phyloP scores from a whole-genome alignment of 495 filamentous ascomycete species.

The Aspergillus olivimuriae region DNA sequence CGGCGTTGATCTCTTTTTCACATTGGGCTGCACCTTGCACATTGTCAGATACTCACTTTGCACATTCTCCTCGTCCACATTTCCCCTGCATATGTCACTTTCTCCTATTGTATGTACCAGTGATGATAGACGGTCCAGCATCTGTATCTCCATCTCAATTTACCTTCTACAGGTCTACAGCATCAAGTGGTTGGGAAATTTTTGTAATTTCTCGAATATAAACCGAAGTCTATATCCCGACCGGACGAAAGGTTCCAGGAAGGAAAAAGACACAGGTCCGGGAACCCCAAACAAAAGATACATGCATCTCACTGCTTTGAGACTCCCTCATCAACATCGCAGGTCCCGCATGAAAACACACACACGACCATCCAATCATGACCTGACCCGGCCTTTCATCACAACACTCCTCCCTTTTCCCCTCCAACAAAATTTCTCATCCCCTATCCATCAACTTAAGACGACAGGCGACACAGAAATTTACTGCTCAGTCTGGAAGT shows the following conservation, averaged over 20 bases:
- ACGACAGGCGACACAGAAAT: conserved; percentile 13
- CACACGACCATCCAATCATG: too few relatives aligned
- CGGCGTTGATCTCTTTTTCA: conserved; percentile 6
- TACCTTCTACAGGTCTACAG: too few relatives aligned
- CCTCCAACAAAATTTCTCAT: neutral
- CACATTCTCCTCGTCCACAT: too few relatives aligned
- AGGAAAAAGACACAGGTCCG: neutral
- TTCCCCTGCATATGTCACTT: too few relatives aligned
- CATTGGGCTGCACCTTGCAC: neutral
- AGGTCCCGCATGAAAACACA: too few relatives aligned
- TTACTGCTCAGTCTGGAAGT: conserved; percentile 92
- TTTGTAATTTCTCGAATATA: neutral
- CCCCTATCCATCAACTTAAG: conserved; percentile 3
- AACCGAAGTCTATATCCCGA: neutral
- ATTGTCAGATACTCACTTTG: neutral
- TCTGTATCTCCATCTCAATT: too few relatives aligned
- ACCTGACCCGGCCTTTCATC: too few relatives aligned
- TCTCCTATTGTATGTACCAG: too few relatives aligned
- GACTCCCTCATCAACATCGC: neutral
- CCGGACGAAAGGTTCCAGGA: neutral
- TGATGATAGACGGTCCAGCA: too few relatives aligned
- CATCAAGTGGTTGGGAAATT: neutral
- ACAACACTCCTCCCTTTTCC: neutral
- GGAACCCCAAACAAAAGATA: too few relatives aligned
- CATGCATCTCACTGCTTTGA: too few relatives aligned